Evolutionary conservation across 176 grass and related monocot genomes (phyloP).

Genomic region (Avena eriantha): DNA sequence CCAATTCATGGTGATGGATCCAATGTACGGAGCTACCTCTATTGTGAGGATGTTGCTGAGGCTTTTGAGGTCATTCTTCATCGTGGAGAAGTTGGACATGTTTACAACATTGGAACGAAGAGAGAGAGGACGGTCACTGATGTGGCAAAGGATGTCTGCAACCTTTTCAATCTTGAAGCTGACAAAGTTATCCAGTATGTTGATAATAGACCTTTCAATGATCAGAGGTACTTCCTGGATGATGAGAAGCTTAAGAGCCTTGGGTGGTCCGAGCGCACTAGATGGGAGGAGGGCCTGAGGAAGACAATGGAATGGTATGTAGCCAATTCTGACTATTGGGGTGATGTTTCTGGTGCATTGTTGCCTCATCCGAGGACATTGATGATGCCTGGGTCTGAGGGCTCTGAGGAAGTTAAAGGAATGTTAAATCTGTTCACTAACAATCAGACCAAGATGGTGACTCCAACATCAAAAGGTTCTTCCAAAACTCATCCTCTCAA

Average conservation of each 20-base stretch:
- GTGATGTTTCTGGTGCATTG: constrained; percentile 83
- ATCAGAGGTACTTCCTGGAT: constrained; percentile 88
- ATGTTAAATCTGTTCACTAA: constrained; percentile 58
- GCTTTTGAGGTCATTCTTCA: constrained; percentile 91
- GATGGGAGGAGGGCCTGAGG: constrained; percentile 82
- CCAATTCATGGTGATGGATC: constrained; percentile 87
- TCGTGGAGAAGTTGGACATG: constrained; percentile 80
- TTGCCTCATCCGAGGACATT: constrained; percentile 85
- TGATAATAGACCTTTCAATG: constrained; percentile 88
- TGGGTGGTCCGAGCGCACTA: constrained; percentile 76
- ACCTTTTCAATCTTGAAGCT: constrained; percentile 74
- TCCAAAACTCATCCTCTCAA: constrained; percentile 48
- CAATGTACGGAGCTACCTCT: constrained; percentile 85
- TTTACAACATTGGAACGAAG: constrained; percentile 88
- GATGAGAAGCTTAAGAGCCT: constrained; percentile 82
- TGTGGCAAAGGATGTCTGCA: constrained; percentile 89
- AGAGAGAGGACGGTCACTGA: constrained; percentile 86
- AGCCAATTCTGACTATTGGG: constrained; percentile 81
- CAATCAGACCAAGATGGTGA: constrained; percentile 58
- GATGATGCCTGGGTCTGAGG: constrained; percentile 80
- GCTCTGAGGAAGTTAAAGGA: constrained; percentile 67
- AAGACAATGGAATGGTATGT: constrained; percentile 92
- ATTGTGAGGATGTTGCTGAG: constrained; percentile 88
- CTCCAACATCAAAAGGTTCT: constrained; percentile 49
- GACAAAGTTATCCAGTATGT: constrained; percentile 79